Evolutionary conservation across 192 early-diverging fungal species (phyloP).

Genomic region (Rhizoclosmatium sp.): DNA sequence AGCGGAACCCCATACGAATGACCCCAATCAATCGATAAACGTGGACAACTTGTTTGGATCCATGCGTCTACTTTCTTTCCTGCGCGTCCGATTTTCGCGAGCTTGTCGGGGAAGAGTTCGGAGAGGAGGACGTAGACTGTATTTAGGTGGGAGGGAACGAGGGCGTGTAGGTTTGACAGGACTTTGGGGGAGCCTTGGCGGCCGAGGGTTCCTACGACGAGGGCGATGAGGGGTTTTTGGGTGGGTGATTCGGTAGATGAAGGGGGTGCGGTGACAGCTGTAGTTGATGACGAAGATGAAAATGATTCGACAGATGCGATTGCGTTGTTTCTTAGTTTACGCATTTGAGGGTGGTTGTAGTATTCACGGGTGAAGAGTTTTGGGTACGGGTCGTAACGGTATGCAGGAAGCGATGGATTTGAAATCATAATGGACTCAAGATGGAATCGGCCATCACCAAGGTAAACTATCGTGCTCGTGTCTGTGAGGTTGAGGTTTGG

Average conservation of each 20-base stretch:
- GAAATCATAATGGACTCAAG: conserved; percentile 99
- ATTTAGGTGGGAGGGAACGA: conserved; percentile 17
- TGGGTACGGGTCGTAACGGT: conserved; percentile 93
- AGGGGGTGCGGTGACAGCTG: not conserved
- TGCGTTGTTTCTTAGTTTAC: conserved; percentile 82
- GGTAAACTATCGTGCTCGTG: conserved; percentile 47
- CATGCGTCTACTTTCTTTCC: conserved; percentile 62
- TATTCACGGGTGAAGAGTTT: conserved; percentile 91
- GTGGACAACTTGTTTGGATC: conserved; percentile 96
- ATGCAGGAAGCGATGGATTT: conserved; percentile 89
- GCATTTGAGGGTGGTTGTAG: conserved; percentile 95
- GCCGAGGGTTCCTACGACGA: conserved; percentile 96
- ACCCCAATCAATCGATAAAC: conserved; percentile 99
- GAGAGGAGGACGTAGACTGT: conserved; percentile 78
- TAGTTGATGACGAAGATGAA: conserved; percentile 40
- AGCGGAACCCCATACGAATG: conserved; percentile 93
- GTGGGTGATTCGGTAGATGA: conserved; percentile 60
- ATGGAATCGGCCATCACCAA: conserved; percentile 97
- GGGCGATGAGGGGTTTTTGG: conserved; percentile 68
- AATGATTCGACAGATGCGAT: conserved; percentile 59
- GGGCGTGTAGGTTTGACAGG: not conserved
- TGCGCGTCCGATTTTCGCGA: conserved; percentile 81
- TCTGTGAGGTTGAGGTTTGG: conserved; percentile 72
- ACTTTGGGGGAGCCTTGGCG: conserved; percentile 95
- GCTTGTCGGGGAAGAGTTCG: conserved; percentile 94